Evolutionary conservation across 2,329 filamentous ascomycete species (phyloP).

Genomic region (Metarhizium brunneum): DNA sequence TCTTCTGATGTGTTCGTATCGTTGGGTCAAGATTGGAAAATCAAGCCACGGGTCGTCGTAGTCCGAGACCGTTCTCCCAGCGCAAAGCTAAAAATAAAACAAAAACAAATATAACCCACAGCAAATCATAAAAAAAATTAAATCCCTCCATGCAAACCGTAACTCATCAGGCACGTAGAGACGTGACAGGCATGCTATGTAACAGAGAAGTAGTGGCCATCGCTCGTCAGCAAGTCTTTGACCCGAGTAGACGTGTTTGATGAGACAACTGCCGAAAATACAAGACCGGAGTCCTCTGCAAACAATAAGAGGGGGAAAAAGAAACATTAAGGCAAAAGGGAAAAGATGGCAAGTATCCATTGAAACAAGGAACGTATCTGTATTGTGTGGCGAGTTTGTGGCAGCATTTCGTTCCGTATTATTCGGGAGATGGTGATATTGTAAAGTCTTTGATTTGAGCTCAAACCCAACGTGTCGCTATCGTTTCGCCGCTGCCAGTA

Average conservation of each 20-base stretch:
- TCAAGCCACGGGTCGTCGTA: constrained; percentile 11
- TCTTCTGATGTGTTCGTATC: constrained; percentile 20
- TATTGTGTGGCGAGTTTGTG: constrained; percentile 6
- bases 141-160: constrained; percentile 32
- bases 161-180: constrained; percentile 36
- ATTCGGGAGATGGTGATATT: not conserved
- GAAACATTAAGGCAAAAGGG: constrained; percentile 10
- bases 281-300: constrained; percentile 11
- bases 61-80: constrained; percentile 7
- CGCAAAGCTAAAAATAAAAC: not conserved
- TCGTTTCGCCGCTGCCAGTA: not conserved
- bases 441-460: not conserved
- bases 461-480: not conserved
- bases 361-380: constrained; percentile 7
- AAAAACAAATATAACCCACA: not conserved
- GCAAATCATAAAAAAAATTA: constrained; percentile 23
- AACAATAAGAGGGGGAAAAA: constrained; percentile 10
- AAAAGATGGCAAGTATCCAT: not conserved
- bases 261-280: constrained; percentile 19
- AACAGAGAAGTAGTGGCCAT: constrained; percentile 25
- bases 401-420: constrained; percentile 4
- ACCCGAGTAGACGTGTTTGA: constrained; percentile 15
- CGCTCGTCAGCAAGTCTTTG: constrained; percentile 14
- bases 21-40: constrained; percentile 18
- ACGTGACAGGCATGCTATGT: constrained; percentile 24